Conservation (phyloP, 768 basidiomycete genomes). For the Phaffia tasmanica region DNA sequence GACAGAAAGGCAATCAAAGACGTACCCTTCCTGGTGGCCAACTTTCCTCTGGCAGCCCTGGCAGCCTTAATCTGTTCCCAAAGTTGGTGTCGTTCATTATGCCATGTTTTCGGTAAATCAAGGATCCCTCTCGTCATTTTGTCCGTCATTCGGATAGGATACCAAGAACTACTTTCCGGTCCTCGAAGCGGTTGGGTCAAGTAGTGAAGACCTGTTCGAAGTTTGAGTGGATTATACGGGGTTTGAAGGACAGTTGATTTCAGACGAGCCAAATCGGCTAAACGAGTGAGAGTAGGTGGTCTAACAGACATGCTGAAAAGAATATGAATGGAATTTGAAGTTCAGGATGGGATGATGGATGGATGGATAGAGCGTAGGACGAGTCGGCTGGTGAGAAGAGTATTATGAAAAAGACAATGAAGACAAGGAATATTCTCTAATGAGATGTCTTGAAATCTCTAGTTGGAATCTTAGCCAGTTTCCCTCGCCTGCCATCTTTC, state of each 20-base stretch:
- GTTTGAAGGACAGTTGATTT: slow-evolving; percentile 20
- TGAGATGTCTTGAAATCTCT: no score
- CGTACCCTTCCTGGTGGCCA: slow-evolving; percentile 16
- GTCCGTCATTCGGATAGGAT: slow-evolving; percentile 14
- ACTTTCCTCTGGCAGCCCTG: slow-evolving; percentile 18
- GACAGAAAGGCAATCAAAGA: background rate
- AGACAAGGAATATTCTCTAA: no score
- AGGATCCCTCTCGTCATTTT: slow-evolving; percentile 2
- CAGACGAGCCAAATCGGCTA: slow-evolving; percentile 18
- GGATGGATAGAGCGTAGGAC: no score
- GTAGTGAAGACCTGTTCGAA: slow-evolving; percentile 24
- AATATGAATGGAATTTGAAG: background rate
- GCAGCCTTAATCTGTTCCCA: background rate
- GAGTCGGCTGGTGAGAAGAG: no score
- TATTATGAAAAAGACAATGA: no score
- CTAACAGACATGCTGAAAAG: slow-evolving; percentile 14
- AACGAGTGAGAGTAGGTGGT: slow-evolving; percentile 6
- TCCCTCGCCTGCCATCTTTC: no score
- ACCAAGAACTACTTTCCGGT: slow-evolving; percentile 9
- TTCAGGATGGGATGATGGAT: no score
- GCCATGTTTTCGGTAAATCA: slow-evolving; percentile 1
- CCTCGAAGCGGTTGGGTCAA: slow-evolving; percentile 10
- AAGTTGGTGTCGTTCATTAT: background rate
- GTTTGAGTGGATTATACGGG: slow-evolving; percentile 25
- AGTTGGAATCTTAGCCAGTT: no score